phyloP scores from a whole-genome alignment of 2,329 filamentous ascomycete species.

The Pyricularia pennisetigena region DNA sequence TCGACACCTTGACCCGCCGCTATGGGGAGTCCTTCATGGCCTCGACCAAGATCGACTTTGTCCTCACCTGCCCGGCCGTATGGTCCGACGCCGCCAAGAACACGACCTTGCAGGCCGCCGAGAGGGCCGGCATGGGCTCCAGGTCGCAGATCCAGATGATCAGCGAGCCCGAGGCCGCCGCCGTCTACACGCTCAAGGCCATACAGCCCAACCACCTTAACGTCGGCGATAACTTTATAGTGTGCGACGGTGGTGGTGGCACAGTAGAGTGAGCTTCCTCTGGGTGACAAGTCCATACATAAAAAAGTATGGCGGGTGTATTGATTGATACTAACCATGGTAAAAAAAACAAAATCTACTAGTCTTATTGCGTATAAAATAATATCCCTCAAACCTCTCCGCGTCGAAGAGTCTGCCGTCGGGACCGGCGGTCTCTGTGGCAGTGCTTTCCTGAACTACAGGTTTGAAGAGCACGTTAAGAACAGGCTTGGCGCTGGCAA shows the following conservation, averaged over 20 bases:
- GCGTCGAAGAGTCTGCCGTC: slow-evolving; percentile 69
- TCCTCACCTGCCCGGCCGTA: slow-evolving; percentile 72
- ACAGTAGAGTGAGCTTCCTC: slow-evolving; percentile 51
- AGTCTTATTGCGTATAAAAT: slow-evolving; percentile 74
- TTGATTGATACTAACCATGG: neutral
- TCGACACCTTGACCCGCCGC: slow-evolving; percentile 63
- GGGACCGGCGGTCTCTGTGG: slow-evolving; percentile 71
- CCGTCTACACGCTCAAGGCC: slow-evolving; percentile 69
- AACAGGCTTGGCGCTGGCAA: slow-evolving; percentile 53
- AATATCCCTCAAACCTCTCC: slow-evolving; percentile 59
- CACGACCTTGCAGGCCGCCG: slow-evolving; percentile 67
- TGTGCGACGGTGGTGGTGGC: slow-evolving; percentile 53
- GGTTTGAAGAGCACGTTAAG: slow-evolving; percentile 70
- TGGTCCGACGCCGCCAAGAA: slow-evolving; percentile 85
- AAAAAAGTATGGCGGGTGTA: neutral
- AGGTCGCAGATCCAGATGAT: slow-evolving; percentile 67
- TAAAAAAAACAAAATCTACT: neutral
- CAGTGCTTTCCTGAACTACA: slow-evolving; percentile 69
- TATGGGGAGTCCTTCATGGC: slow-evolving; percentile 75
- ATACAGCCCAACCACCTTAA: slow-evolving; percentile 67
- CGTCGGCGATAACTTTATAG: slow-evolving; percentile 56
- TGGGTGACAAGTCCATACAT: neutral
- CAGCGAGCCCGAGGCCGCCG: slow-evolving; percentile 70
- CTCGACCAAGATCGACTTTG: slow-evolving; percentile 66
- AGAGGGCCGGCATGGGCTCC: slow-evolving; percentile 67